Percentiles rank a stretch among this genome's conserved stretches.
phyloP scores from a whole-genome alignment of 306 rosid species.

The Vigna hirtella region DNA sequence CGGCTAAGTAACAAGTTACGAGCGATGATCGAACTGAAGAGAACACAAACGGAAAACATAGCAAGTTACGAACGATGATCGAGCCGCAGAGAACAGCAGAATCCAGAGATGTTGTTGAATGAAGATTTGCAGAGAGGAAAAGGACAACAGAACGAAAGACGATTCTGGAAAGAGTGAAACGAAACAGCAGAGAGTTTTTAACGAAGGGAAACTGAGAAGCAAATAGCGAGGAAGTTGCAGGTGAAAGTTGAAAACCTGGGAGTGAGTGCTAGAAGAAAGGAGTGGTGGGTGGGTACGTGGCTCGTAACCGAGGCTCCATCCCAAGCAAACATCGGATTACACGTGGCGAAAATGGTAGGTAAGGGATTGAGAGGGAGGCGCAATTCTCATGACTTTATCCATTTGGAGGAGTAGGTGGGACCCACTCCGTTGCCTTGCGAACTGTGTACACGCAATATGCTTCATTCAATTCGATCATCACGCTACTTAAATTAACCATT shows the following conservation, averaged over 20 bases:
- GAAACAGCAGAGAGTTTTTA: not conserved
- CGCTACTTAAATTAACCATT: not conserved
- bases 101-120: slow-evolving; percentile 10
- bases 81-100: slow-evolving; percentile 17
- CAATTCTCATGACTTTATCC: slow-evolving; percentile 45
- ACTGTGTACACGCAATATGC: slow-evolving; percentile 37
- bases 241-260: slow-evolving; percentile 12
- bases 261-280: slow-evolving; percentile 43
- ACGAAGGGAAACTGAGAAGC: not conserved
- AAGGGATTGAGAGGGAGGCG: not conserved
- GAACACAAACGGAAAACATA: not conserved
- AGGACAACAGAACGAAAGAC: not conserved
- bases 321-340: slow-evolving; percentile 50
- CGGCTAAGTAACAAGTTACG: not conserved
- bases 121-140: not conserved
- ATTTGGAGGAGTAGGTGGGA: slow-evolving; percentile 30
- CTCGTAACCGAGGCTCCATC: slow-evolving; percentile 45
- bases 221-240: not conserved
- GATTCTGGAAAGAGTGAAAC: not conserved
- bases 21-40: slow-evolving; percentile 32
- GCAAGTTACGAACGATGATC: slow-evolving; percentile 7
- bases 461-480: not conserved
- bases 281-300: slow-evolving; percentile 46
- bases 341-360: slow-evolving; percentile 50
- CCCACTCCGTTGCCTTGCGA: slow-evolving; percentile 36